phyloP scores from a whole-genome alignment of 2,329 filamentous ascomycete species.

The Talaromyces sp. region DNA sequence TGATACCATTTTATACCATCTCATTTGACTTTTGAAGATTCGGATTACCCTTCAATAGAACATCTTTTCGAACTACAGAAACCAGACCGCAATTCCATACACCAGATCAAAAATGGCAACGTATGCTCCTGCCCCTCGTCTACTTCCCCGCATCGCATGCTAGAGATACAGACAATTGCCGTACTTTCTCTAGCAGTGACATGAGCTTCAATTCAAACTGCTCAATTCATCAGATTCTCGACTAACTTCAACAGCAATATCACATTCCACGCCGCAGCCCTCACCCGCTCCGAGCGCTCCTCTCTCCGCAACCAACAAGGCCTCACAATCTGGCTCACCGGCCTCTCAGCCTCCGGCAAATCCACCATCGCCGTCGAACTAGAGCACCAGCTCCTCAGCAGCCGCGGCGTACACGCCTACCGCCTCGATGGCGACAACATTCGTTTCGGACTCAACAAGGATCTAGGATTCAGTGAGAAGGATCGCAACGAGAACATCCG shows the following conservation, averaged over 20 bases:
- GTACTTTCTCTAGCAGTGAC: background rate
- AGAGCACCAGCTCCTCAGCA: conserved; percentile 81
- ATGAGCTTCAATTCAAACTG: background rate
- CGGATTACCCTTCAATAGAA: too few species aligned
- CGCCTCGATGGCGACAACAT: conserved; percentile 97
- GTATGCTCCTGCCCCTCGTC: conserved; percentile 17
- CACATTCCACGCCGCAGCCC: conserved; percentile 44
- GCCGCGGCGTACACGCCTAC: conserved; percentile 78
- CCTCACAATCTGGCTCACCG: conserved; percentile 96
- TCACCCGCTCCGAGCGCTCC: conserved; percentile 43
- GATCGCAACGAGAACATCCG: conserved; percentile 98
- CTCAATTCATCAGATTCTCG: background rate
- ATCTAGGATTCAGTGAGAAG: conserved; percentile 87
- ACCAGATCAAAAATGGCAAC: conserved; percentile 17
- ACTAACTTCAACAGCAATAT: conserved; percentile 40
- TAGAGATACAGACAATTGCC: background rate
- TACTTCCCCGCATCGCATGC: conserved; percentile 11
- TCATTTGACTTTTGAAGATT: background rate
- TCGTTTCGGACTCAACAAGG: conserved; percentile 96
- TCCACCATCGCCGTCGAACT: conserved; percentile 95
- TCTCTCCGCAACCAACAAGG: conserved; percentile 72
- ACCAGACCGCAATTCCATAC: background rate
- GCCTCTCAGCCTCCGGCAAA: conserved; percentile 93
- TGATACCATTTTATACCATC: background rate
- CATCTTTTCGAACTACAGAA: background rate